Evolutionary conservation across 1,284 basidiomycete genomes (phyloP).

Genomic region (Sphaerobolus stellatus): DNA sequence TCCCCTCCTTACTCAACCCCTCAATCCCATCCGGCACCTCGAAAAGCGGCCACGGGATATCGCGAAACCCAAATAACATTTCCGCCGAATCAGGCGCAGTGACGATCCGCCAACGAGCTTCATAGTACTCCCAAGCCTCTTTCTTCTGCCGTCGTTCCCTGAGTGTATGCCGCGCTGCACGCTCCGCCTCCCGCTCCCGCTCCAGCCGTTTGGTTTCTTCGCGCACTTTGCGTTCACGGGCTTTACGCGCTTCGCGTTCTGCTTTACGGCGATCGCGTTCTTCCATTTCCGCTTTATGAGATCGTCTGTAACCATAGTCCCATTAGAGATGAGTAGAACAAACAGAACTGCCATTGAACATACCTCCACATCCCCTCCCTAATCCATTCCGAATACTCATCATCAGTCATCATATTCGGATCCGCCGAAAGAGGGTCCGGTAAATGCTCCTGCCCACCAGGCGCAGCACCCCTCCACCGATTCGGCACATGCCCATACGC

Average conservation of each 20-base stretch:
- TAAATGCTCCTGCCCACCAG: constrained; percentile 4
- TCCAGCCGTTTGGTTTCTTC: constrained; percentile 48
- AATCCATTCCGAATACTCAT: constrained; percentile 81
- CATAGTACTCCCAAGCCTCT: constrained; percentile 54
- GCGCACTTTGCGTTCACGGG: constrained; percentile 46
- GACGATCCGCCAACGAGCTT: constrained; percentile 52
- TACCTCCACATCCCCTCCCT: constrained; percentile 77
- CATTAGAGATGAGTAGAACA: constrained; percentile 8
- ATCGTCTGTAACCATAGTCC: constrained; percentile 60
- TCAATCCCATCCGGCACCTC: constrained; percentile 36
- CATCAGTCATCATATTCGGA: constrained; percentile 63
- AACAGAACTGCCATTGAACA: constrained; percentile 25
- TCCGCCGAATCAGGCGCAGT: constrained; percentile 18
- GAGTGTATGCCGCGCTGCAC: constrained; percentile 43
- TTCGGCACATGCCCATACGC: constrained; percentile 65
- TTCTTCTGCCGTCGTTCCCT: constrained; percentile 42
- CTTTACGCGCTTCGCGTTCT: constrained; percentile 42
- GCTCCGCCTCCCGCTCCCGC: constrained; percentile 40
- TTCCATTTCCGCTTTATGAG: constrained; percentile 51
- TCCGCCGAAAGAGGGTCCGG: constrained; percentile 3
- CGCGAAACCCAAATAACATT: constrained; percentile 45
- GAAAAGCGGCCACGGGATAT: constrained; percentile 81
- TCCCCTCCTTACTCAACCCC: constrained; percentile 56
- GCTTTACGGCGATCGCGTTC: constrained; percentile 57
- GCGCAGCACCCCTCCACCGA: constrained; percentile 44